Percentiles rank a stretch among this genome's conserved stretches.
Evolutionary conservation across 345 rosid genomes (phyloP).

Genomic region (Passiflora organensis): DNA sequence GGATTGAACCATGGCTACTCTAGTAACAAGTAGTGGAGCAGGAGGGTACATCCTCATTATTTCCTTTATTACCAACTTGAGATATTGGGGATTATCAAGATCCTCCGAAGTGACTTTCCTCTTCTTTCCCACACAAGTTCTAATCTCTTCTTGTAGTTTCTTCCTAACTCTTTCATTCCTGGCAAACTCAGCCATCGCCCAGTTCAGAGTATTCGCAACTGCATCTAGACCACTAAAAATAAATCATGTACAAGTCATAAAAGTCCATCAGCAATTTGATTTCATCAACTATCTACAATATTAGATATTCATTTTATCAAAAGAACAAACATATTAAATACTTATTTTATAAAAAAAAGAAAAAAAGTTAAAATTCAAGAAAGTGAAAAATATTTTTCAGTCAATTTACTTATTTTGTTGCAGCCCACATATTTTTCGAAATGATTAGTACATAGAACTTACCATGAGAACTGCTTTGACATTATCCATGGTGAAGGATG

Average conservation of each 20-base stretch:
- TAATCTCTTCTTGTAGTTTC: slow-evolving; percentile 52
- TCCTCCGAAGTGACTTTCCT: slow-evolving; percentile 29
- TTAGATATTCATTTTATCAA: no score
- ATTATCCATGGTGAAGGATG: slow-evolving; percentile 30
- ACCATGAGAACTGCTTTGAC: slow-evolving; percentile 49
- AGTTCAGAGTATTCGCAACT: slow-evolving; percentile 31
- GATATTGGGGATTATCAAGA: slow-evolving; percentile 30
- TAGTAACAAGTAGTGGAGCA: slow-evolving; percentile 36
- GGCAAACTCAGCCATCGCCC: slow-evolving; percentile 63
- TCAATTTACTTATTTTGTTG: no score
- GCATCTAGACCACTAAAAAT: slow-evolving; percentile 49
- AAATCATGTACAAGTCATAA: no score
- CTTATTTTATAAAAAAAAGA: no score
- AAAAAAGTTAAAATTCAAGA: no score
- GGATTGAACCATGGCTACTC: slow-evolving; percentile 29
- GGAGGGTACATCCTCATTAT: slow-evolving; percentile 54
- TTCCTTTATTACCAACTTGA: slow-evolving; percentile 37
- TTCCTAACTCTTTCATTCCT: slow-evolving; percentile 45
- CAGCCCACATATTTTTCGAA: no score
- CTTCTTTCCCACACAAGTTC: slow-evolving; percentile 34
- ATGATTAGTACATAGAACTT: neutral
- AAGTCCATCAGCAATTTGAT: no score
- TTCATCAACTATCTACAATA: no score
- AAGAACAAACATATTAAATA: no score
- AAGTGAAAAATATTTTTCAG: no score